Base-by-base conservation (phyloP, 2,329 filamentous ascomycete species). In the Cercospora zeae-maydis region DNA sequence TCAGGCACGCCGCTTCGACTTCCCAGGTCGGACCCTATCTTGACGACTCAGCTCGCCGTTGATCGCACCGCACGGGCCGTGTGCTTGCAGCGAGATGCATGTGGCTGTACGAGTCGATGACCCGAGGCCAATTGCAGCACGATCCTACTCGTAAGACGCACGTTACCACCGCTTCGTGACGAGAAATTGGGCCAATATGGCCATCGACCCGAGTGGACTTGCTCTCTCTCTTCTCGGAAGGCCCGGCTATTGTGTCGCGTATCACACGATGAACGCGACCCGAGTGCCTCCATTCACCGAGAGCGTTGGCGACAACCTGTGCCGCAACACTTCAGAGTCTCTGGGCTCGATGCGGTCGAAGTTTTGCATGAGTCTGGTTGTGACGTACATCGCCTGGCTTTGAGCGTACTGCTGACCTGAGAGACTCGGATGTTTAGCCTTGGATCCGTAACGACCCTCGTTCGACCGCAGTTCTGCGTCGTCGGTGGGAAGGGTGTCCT, bases 381-480 rank as follows among this genome's bases (percentile, higher is more conserved):
- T 70, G 24, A 78, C 78, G 65, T 80, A 81, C 0, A 67, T 75
- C 70, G 79, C 79, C 65, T 81, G 78, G 0, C 76, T 79, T 5
- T 80, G 70, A 10, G 78, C 79, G 66, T 79, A 81, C 58, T 80
- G 78, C 71, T 80, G 79, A 24, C 31, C 42, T 49, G 31, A 8
- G 31, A 31, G 19, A 27, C 30, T 24, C 21, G 0, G 13, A 31
- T 33, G 47, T 10, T 59, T 49, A 59, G 57, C 33, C 8, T 19
- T 37, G 10, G 24, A 16, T 11, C 31, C 34, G 16, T 33, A 19
- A 51, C 21, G 33, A 45, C 39, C 30, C 16, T 33, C 19, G 34
- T 24, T 30, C 51, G 34, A 10, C 21, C 54, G 13, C 34, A 31
- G 7, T 31, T 21, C 52, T 55, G 27, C 30, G 52, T 16, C 27